Percentiles rank a stretch among this genome's conserved stretches.
These are phyloP conservation scores for Starmerella apis DNA, from an alignment of 805 yeast species.

Conservation along the genomic window DNA sequence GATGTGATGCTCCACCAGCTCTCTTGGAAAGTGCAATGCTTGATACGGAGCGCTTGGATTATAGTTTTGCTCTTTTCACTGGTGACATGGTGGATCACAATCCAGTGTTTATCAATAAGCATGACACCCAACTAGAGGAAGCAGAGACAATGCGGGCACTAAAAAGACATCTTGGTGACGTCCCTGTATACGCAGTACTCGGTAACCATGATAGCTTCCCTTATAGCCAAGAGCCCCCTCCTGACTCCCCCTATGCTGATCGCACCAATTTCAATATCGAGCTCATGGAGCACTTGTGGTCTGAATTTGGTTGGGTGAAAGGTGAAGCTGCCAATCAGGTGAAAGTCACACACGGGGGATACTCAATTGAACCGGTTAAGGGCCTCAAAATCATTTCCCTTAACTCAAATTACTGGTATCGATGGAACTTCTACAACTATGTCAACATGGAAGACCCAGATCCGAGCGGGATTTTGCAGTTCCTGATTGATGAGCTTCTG, in stretches of 20 bases:
- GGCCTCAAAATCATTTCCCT: slow-evolving; percentile 53
- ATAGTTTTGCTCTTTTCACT: slow-evolving; percentile 57
- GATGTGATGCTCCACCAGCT: slow-evolving; percentile 57
- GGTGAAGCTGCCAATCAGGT: slow-evolving; percentile 31
- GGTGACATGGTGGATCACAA: slow-evolving; percentile 68
- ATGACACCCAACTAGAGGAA: slow-evolving; percentile 47
- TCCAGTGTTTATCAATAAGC: slow-evolving; percentile 38
- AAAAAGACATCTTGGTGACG: slow-evolving; percentile 40
- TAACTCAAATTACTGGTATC: slow-evolving; percentile 60
- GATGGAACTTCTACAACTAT: slow-evolving; percentile 49
- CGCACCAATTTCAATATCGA: slow-evolving; percentile 41
- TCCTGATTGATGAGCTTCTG: slow-evolving; percentile 50
- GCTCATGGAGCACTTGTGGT: slow-evolving; percentile 42
- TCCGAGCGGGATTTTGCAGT: slow-evolving; percentile 52
- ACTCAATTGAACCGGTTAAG: slow-evolving; percentile 42
- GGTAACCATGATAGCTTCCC: slow-evolving; percentile 71
- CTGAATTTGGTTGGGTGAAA: slow-evolving; percentile 37
- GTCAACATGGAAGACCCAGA: slow-evolving; percentile 45
- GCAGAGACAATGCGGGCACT: slow-evolving; percentile 42
- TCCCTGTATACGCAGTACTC: slow-evolving; percentile 51
- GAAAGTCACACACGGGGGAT: slow-evolving; percentile 50
- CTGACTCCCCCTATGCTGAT: slow-evolving; percentile 37
- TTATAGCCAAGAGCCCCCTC: slow-evolving; percentile 56
- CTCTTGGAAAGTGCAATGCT: slow-evolving; percentile 49
- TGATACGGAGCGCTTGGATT: slow-evolving; percentile 33